phyloP scores from a whole-genome alignment of 345 rosid species.

The Dipteronia sinensis region DNA sequence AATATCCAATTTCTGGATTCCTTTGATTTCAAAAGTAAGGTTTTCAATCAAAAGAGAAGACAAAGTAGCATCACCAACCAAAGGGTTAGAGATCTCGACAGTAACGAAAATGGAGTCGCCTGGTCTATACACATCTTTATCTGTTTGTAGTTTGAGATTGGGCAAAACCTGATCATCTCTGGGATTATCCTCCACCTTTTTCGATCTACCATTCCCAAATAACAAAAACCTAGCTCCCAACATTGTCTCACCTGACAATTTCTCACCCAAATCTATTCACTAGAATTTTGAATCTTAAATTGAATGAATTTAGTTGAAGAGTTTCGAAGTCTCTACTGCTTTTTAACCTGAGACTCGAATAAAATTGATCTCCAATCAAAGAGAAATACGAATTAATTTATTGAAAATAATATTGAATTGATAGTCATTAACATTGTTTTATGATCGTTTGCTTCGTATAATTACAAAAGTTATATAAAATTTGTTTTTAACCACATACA shows the following conservation, averaged over 20 bases:
- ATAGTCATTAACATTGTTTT: no score
- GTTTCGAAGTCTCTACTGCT: no score
- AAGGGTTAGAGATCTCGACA: slow-evolving; percentile 58
- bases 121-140: slow-evolving; percentile 83
- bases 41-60: slow-evolving; percentile 64
- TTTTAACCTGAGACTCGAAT: no score
- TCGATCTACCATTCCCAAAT: slow-evolving; percentile 45
- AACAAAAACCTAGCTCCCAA: slow-evolving; percentile 43
- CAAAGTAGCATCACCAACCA: slow-evolving; percentile 23
- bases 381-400: no score
- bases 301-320: no score
- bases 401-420: no score
- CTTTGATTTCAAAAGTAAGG: slow-evolving; percentile 84
- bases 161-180: slow-evolving; percentile 40
- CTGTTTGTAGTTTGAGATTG: slow-evolving; percentile 55
- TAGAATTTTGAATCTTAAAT: no score
- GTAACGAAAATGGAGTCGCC: slow-evolving; percentile 73
- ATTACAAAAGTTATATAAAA: no score
- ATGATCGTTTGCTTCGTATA: no score
- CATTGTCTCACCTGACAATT: slow-evolving; percentile 28
- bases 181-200: slow-evolving; percentile 25
- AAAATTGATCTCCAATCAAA: no score
- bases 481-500: no score
- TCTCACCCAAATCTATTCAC: not conserved
- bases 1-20: slow-evolving; percentile 77